Base-by-base conservation (phyloP, 805 yeast species). In the Ogataea glucozyma region DNA sequence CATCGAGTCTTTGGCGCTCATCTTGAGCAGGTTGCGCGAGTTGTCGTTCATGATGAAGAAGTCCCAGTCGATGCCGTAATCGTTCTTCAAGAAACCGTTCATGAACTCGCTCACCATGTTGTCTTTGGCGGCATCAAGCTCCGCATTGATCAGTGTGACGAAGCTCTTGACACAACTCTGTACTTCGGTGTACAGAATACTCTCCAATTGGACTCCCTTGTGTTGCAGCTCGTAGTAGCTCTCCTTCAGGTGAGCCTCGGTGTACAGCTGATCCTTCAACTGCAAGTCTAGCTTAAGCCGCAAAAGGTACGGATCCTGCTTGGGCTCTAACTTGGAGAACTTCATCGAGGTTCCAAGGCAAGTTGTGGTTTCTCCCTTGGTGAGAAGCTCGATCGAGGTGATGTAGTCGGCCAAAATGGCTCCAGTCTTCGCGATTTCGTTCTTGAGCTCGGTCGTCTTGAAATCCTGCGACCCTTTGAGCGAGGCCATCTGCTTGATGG, bases 11-110 rank as follows among this genome's bases (percentile, higher is more conserved):
- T 53, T 51, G 7, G 65, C 56, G 12, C 67, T 49, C 4, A 75
- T 58, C 45, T 66, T 67, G 23, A 75, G 44, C 38, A 77, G 68
- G 43, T 70, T 66, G 21, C 65, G 69, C 21, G 69, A 69, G 36
- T 65, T 63, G 34, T 69, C 66, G 44, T 75, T 67, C 32, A 67
- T 54, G 38, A 83, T 78, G 47, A 81, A 83, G 38, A 76, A 75
- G 56, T 83, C 85, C 88, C 88, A 83, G 61, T 83, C 90, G 48
- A 76, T 65, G 31, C 72, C 74, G n/a, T 79, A 72, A 37, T 80
- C 83, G 52, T 80, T 81, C 53, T 72, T 61, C 53, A 77, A 55
- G 61, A 76, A 71, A 51, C 81, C 68, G 45, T 73, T 70, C 44
- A 64, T 66, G 38, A 83, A 66, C 52, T 75, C 80, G 39, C 78